Evolutionary conservation across 371 early-diverging fungal species (phyloP), one percentile per base, ranked within the genome.

Genomic region (Massospora cicadina): DNA sequence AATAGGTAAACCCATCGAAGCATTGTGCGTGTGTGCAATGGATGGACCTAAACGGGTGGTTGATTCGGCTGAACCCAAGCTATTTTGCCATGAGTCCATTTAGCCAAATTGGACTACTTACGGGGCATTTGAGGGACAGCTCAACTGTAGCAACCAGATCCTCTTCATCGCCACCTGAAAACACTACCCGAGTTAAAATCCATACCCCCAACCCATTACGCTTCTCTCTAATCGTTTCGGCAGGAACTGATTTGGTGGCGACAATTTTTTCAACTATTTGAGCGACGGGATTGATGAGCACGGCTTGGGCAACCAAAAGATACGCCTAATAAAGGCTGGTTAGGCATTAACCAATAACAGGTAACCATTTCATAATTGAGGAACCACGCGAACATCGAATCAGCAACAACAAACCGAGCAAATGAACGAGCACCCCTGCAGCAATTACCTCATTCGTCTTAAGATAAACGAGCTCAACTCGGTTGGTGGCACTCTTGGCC

Each of bases 361-460:
- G 24, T 13, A 17, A 58, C n/a, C n/a, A n/a, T n/a, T n/a, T n/a
- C n/a, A n/a, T n/a, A n/a, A n/a, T n/a, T n/a, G n/a, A n/a, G n/a
- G n/a, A n/a, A n/a, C n/a, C n/a, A n/a, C n/a, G n/a, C n/a, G n/a
- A n/a, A n/a, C n/a, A n/a, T n/a, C n/a, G 43, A 43, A 43, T 43
- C 43, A 43, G 43, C 17, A 43, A 43, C 10, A 17, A 5, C 5
- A 43, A 17, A 43, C 10, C 5, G 43, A 17, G 43, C 43, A 10
- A n/a, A n/a, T n/a, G n/a, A n/a, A n/a, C n/a, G n/a, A n/a, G n/a
- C n/a, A n/a, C n/a, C n/a, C n/a, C n/a, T n/a, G n/a, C n/a, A n/a
- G n/a, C n/a, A 12, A 60, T 57, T 57, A 60, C 60, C 60, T 60
- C 60, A 60, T 53, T 24, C n/a, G 31, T 27, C 21, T 63, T 43